Evolutionary conservation across 2,329 filamentous ascomycete genomes (phyloP).

Genomic region (Hypoxylon sp.): DNA sequence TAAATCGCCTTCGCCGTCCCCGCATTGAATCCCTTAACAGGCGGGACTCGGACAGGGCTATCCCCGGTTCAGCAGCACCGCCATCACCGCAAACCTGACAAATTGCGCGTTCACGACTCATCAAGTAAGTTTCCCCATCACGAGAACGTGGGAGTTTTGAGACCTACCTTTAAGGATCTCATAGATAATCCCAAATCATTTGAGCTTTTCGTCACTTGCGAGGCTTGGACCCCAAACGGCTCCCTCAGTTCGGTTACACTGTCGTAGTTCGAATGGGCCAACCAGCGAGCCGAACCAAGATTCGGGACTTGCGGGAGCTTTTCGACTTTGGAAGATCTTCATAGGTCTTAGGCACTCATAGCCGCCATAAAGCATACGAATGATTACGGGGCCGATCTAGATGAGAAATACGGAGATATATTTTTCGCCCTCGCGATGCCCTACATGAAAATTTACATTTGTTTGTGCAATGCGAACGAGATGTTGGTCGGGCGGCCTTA

Average conservation of each 20-base stretch:
- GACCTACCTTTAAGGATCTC: not conserved
- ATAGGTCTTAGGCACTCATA: conserved; percentile 22
- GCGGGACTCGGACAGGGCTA: not conserved
- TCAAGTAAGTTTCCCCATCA: conserved; percentile 6
- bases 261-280: conserved; percentile 7
- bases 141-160: conserved; percentile 2
- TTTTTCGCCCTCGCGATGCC: conserved; percentile 21
- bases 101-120: conserved; percentile 33
- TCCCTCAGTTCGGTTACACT: conserved; percentile 8
- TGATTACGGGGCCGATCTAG: conserved; percentile 26
- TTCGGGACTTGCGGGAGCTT: conserved; percentile 29
- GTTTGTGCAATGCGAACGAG: not conserved
- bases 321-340: conserved; percentile 46
- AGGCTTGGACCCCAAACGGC: conserved; percentile 41
- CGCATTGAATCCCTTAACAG: not conserved
- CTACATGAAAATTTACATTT: conserved; percentile 5
- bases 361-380: conserved; percentile 14
- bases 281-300: conserved; percentile 18
- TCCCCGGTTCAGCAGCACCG: conserved; percentile 26
- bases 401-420: conserved; percentile 32
- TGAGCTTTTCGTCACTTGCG: conserved; percentile 26
- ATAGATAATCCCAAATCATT: not conserved
- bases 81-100: conserved; percentile 25
- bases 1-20: conserved; percentile 3
- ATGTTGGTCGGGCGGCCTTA: not conserved